Conservation (phyloP, 345 rosid genomes). For the Reutealis trisperma region DNA sequence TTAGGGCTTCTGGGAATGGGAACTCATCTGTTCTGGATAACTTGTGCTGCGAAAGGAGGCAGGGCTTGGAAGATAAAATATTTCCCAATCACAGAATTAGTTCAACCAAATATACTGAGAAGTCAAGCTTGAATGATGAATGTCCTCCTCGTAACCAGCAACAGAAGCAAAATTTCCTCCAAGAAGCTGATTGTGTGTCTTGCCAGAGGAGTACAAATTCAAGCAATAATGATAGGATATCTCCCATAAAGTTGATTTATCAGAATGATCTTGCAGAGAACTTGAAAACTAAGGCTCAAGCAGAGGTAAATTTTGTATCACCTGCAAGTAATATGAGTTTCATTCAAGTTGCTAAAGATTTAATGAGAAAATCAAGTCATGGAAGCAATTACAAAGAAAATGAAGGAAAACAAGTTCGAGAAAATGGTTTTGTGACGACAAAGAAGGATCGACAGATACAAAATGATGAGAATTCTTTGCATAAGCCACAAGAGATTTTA, state of each 20-base stretch:
- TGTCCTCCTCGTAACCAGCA: slow-evolving; percentile 24
- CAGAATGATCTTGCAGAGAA: slow-evolving; percentile 7
- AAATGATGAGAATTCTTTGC: slow-evolving; percentile 29
- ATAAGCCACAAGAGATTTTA: slow-evolving; percentile 22
- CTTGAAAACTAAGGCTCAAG: slow-evolving; percentile 10
- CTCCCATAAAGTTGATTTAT: slow-evolving; percentile 1
- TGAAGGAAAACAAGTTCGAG: slow-evolving; percentile 18
- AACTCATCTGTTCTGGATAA: neutral
- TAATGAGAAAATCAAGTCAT: slow-evolving; percentile 4
- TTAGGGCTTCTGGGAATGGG: slow-evolving; percentile 6
- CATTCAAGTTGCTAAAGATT: slow-evolving; percentile 8
- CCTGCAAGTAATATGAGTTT: neutral
- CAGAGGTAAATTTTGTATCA: slow-evolving; percentile 14
- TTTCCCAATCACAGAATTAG: neutral
- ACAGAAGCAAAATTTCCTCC: slow-evolving; percentile 21
- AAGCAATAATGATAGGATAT: slow-evolving; percentile 2
- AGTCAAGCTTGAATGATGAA: slow-evolving; percentile 20
- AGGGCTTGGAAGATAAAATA: slow-evolving; percentile 16
- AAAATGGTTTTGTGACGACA: slow-evolving; percentile 54
- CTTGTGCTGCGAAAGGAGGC: slow-evolving; percentile 11
- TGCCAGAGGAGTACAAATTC: slow-evolving; percentile 4
- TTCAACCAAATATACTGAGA: slow-evolving; percentile 7
- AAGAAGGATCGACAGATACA: slow-evolving; percentile 39
- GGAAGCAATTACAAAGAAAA: slow-evolving; percentile 39
- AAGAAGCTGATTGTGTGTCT: slow-evolving; percentile 18